These are phyloP conservation scores for Serendipita sp. DNA, from an alignment of 768 basidiomycete genomes.

Conservation along the genomic window DNA sequence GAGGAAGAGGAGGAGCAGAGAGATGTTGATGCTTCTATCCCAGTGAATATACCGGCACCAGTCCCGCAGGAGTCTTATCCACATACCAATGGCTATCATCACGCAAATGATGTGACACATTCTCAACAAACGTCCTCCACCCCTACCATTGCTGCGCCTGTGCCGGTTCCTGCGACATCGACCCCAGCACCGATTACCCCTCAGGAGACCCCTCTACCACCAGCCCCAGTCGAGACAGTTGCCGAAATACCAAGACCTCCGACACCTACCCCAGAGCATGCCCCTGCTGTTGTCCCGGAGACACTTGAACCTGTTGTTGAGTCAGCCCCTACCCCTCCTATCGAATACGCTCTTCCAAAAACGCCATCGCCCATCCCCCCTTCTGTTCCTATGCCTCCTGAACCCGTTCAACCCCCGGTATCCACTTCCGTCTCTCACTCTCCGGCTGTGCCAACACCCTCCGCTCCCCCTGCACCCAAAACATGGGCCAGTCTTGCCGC, in stretches of 20 bases:
- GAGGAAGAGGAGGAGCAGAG: constrained; percentile 36
- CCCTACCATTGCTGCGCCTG: constrained; percentile 15
- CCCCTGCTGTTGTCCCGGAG: constrained; percentile 28
- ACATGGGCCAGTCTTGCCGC: constrained; percentile 92
- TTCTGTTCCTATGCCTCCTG: not conserved
- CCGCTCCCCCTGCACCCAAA: constrained; percentile 42
- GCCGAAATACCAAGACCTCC: constrained; percentile 18
- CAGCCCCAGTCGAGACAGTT: constrained; percentile 17
- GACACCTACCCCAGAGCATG: constrained; percentile 26
- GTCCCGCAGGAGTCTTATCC: not conserved
- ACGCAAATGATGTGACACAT: constrained; percentile 10
- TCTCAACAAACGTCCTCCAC: constrained; percentile 20
- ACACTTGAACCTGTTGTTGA: constrained; percentile 25
- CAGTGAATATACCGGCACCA: not conserved
- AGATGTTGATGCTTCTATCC: not conserved
- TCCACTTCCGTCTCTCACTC: constrained; percentile 18
- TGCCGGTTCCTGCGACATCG: constrained; percentile 21
- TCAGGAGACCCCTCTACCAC: constrained; percentile 12
- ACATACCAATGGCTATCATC: constrained; percentile 10
- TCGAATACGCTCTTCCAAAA: constrained; percentile 9
- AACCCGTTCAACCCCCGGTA: constrained; percentile 20
- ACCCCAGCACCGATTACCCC: constrained; percentile 21
- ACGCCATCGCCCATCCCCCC: constrained; percentile 16
- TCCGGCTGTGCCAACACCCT: constrained; percentile 25
- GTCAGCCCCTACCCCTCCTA: constrained; percentile 13